Conservation (phyloP, 2,329 filamentous ascomycete genomes). For the Coleophoma eucalyptorum region DNA sequence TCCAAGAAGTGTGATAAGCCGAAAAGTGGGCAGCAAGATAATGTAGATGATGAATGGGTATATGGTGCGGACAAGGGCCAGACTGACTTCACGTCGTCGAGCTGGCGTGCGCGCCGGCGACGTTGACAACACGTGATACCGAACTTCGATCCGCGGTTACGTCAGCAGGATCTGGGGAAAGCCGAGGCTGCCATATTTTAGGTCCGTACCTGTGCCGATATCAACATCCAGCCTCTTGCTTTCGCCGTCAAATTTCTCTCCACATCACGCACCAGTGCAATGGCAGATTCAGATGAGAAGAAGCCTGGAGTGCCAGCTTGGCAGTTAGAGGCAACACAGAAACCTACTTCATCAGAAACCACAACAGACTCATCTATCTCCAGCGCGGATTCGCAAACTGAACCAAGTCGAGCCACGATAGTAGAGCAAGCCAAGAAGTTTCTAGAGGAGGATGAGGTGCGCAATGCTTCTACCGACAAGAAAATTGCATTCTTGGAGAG, state of each 20-base stretch:
- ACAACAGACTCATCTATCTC: neutral
- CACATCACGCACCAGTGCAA: conserved; percentile 6
- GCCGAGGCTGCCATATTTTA: too few relatives aligned
- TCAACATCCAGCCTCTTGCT: neutral
- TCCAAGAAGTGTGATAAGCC: too few relatives aligned
- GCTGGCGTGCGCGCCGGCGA: too few relatives aligned
- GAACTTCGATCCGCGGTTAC: too few relatives aligned
- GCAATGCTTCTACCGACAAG: conserved; percentile 62
- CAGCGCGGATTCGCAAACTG: neutral
- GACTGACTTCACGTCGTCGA: too few relatives aligned
- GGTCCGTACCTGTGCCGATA: too few relatives aligned
- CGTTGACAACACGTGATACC: too few relatives aligned
- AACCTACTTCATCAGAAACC: conserved; percentile 1
- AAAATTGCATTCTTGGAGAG: conserved; percentile 74
- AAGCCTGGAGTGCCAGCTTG: conserved; percentile 17
- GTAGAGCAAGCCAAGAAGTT: conserved; percentile 72
- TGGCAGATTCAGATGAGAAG: conserved; percentile 24
- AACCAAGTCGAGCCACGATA: conserved; percentile 23
- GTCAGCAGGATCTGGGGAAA: too few relatives aligned
- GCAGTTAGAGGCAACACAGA: conserved; percentile 15
- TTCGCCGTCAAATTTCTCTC: neutral
- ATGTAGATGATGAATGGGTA: too few relatives aligned
- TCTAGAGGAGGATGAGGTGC: conserved; percentile 70
- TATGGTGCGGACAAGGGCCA: too few relatives aligned
- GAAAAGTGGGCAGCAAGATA: too few relatives aligned